A percentile compares a stretch with the other conserved stretches of the same genome.
phyloP scores from a whole-genome alignment of 106 monocot species.

The Acorus calamus region DNA sequence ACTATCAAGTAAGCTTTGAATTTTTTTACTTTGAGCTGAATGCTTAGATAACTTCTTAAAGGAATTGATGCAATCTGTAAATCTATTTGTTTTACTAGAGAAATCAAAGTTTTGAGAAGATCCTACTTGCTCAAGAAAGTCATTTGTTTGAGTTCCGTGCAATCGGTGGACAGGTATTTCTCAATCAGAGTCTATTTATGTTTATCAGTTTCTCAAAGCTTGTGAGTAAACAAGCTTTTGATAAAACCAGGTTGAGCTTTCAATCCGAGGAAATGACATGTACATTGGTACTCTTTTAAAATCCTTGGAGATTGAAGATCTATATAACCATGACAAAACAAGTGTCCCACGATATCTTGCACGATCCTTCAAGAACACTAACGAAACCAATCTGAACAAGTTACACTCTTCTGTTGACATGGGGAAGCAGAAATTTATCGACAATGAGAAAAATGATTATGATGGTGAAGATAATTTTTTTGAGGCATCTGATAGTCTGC shows the following conservation, averaged over 20 bases:
- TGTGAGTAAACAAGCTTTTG: conserved; percentile 1
- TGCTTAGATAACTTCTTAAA: neutral
- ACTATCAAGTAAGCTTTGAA: conserved; percentile 42
- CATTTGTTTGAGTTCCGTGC: conserved; percentile 85
- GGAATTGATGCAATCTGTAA: neutral
- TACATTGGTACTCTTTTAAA: conserved; percentile 78
- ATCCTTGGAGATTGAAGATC: conserved; percentile 87
- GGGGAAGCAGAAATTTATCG: conserved; percentile 8
- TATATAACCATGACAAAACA: conserved; percentile 22
- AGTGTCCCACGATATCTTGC: conserved; percentile 54
- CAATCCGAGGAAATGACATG: conserved; percentile 58
- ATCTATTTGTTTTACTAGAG: conserved; percentile 24
- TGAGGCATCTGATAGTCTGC: conserved; percentile 74
- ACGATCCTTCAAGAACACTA: conserved; percentile 60
- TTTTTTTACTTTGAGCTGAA: neutral
- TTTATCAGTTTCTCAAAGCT: conserved; percentile 1
- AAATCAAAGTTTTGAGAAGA: conserved; percentile 43
- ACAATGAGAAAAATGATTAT: conserved; percentile 19
- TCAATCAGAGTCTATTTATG: conserved; percentile 2
- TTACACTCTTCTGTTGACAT: conserved; percentile 4
- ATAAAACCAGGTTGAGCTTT: conserved; percentile 75
- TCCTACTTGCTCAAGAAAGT: conserved; percentile 62
- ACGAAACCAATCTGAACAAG: conserved; percentile 9
- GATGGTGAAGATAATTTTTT: conserved; percentile 75
- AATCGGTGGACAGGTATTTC: conserved; percentile 75